Evolutionary conservation across 1,139 yeast species (phyloP).

Genomic region (Entelexis paramagnoliae): DNA sequence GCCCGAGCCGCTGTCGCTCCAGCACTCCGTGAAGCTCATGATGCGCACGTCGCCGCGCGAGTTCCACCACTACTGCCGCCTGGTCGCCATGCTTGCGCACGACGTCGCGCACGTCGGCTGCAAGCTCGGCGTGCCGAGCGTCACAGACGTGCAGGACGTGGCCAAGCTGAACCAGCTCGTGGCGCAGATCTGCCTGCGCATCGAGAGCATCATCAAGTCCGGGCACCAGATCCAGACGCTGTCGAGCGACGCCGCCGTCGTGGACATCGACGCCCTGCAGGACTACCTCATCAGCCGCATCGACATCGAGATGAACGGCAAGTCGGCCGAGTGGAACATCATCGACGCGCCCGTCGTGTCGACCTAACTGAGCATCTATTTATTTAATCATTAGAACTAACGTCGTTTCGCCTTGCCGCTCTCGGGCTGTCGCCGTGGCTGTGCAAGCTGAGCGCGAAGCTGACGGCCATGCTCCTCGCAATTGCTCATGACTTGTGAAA

Average conservation of each 20-base stretch:
- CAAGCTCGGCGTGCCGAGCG: slow-evolving; percentile 23
- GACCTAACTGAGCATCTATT: neutral
- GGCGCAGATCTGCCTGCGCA: slow-evolving; percentile 23
- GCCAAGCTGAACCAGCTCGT: slow-evolving; percentile 22
- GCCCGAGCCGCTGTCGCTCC: slow-evolving; percentile 16
- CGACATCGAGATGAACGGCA: slow-evolving; percentile 31
- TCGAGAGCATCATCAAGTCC: slow-evolving; percentile 21
- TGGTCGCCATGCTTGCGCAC: slow-evolving; percentile 31
- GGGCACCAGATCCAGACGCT: slow-evolving; percentile 23
- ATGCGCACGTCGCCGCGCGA: slow-evolving; percentile 26
- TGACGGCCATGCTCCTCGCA: too few relatives aligned
- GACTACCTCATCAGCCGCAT: slow-evolving; percentile 30
- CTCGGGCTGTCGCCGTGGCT: too few relatives aligned
- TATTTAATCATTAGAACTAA: too few relatives aligned
- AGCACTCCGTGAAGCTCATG: slow-evolving; percentile 24
- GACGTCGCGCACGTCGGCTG: slow-evolving; percentile 27
- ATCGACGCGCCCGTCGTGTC: slow-evolving; percentile 24
- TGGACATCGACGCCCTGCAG: slow-evolving; percentile 26
- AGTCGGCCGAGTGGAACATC: slow-evolving; percentile 33
- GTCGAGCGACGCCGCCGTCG: slow-evolving; percentile 17
- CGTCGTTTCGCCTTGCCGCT: too few relatives aligned
- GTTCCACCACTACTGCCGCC: slow-evolving; percentile 29
- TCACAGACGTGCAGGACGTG: slow-evolving; percentile 18
- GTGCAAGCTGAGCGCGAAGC: too few relatives aligned
- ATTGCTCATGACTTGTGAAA: too few relatives aligned